A percentile compares a stretch with the other conserved stretches of the same genome.
These are phyloP conservation scores for Penicillium paxilli DNA, from an alignment of 495 filamentous ascomycete genomes.

Conservation along the genomic window DNA sequence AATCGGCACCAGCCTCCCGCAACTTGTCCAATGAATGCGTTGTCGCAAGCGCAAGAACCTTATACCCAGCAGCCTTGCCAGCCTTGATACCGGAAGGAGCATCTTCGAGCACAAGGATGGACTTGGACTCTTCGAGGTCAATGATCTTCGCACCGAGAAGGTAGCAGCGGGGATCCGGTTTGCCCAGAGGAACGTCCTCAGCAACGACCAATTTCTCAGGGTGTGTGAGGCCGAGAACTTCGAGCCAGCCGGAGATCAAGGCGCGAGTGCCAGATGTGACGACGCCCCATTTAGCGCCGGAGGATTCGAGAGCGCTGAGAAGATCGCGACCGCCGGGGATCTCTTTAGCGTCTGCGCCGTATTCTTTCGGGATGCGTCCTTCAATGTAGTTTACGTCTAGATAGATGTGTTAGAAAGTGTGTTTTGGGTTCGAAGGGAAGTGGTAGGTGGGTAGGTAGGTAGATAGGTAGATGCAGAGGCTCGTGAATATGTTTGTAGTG, in stretches of 20 bases:
- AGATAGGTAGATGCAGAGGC: no score
- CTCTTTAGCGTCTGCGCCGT: slow-evolving; percentile 76
- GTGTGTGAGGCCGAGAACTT: slow-evolving; percentile 69
- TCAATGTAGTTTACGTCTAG: slow-evolving; percentile 80
- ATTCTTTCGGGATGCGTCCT: slow-evolving; percentile 70
- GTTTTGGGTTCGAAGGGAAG: not conserved
- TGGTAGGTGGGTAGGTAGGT: no score
- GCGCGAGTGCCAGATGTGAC: slow-evolving; percentile 87
- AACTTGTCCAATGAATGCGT: slow-evolving; percentile 77
- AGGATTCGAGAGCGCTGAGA: slow-evolving; percentile 56
- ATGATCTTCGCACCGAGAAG: slow-evolving; percentile 65
- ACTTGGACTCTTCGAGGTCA: slow-evolving; percentile 49
- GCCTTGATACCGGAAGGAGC: slow-evolving; percentile 87
- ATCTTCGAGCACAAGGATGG: slow-evolving; percentile 85
- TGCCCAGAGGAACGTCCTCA: slow-evolving; percentile 82
- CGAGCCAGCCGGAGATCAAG: slow-evolving; percentile 83
- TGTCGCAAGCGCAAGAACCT: slow-evolving; percentile 83
- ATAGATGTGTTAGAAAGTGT: not conserved
- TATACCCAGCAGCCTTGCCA: slow-evolving; percentile 87
- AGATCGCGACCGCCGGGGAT: slow-evolving; percentile 68
- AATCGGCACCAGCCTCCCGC: slow-evolving; percentile 74
- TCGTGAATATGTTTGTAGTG: not conserved
- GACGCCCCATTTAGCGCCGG: slow-evolving; percentile 77
- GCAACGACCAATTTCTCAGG: slow-evolving; percentile 78
- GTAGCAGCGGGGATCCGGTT: slow-evolving; percentile 86